Base-by-base conservation (phyloP, 371 early-diverging fungal species). In the Rhizopus microsporus region DNA sequence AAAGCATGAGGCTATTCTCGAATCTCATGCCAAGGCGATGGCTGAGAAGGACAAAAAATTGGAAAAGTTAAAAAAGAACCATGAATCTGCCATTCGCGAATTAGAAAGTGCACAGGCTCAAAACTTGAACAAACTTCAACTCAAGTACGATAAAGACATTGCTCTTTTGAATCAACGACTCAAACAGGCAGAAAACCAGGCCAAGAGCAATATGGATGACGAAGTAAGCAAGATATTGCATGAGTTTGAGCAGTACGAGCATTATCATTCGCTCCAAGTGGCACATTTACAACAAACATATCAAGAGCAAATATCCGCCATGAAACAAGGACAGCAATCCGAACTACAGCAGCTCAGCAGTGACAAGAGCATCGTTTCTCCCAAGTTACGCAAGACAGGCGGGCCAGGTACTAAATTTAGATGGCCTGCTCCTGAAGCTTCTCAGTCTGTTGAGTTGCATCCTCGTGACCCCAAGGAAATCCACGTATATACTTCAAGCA, bases 191-290 rank as follows among this genome's bases (percentile, higher is more conserved):
- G 79, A 79, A 51, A 63, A 42, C n/a, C 61, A 70, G 12, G 72
- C 74, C 16, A 75, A 69, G 49, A 60, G 62, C 1, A 67, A 63
- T 12, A 65, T 79, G 44, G 67, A 79, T 45, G 74, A 73, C 54
- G 79, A 79, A 45, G 67, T 79, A 12, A 74, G 75, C 46, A 65
- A 67, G 30, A 62, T 79, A 3, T 32, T 79, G 33, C 70, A 68
- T 13, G 79, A 79, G 38, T 79, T 79, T 63, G 79, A 79, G 39
- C 76, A 79, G 44, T 74, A 76, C 0, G 74, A 79, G n/a, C 76
- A 79, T 51, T 65, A 57, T 10, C 79, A 79, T 46, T 65, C 74
- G 0, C 57, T 69, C 3, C 65, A 79, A 50, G 35, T 79, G 9
- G 79, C 74, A 34, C 16, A 52, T 35, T 30, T 79, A 13, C 67